These are phyloP conservation scores for Lactarius deliciosus DNA, from an alignment of 768 basidiomycete species.

Conservation along the genomic window DNA sequence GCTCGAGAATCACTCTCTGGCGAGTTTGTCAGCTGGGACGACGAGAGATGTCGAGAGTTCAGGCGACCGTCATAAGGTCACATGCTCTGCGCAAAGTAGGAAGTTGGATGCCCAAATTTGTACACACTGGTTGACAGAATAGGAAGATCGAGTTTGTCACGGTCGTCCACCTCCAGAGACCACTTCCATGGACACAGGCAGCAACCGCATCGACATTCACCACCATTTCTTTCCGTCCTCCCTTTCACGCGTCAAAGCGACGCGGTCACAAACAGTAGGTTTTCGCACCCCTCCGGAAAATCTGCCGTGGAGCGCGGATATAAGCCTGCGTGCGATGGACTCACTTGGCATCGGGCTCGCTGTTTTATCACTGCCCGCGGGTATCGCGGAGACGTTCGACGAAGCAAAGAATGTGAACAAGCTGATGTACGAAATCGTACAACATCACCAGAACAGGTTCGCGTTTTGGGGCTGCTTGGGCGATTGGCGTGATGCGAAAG, in stretches of 20 bases:
- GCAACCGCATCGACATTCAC: constrained; percentile 58
- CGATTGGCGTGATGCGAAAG: constrained; percentile 59
- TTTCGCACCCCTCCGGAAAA: constrained; percentile 64
- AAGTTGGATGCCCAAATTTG: constrained; percentile 24
- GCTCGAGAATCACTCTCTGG: constrained; percentile 68
- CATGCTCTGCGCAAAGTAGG: constrained; percentile 1
- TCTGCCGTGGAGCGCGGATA: constrained; percentile 61
- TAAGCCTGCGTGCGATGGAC: constrained; percentile 66
- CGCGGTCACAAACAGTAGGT: constrained; percentile 48
- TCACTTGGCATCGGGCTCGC: constrained; percentile 54
- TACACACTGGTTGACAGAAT: constrained; percentile 10
- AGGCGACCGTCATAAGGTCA: constrained; percentile 33
- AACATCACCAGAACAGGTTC: constrained; percentile 53
- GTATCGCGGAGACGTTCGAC: constrained; percentile 40
- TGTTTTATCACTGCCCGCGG: constrained; percentile 66
- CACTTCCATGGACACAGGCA: constrained; percentile 1
- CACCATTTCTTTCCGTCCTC: constrained; percentile 69
- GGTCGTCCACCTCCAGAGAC: background rate
- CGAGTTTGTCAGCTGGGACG: constrained; percentile 79
- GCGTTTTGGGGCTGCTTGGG: constrained; percentile 71
- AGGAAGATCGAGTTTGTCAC: background rate
- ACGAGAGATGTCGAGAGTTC: constrained; percentile 62
- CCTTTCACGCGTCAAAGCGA: constrained; percentile 43
- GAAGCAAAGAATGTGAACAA: constrained; percentile 49
- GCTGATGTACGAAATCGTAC: constrained; percentile 48